These are phyloP conservation scores for Gynochthodes officinalis DNA, from an alignment of 257 asterid genomes.

Conservation along the genomic window DNA sequence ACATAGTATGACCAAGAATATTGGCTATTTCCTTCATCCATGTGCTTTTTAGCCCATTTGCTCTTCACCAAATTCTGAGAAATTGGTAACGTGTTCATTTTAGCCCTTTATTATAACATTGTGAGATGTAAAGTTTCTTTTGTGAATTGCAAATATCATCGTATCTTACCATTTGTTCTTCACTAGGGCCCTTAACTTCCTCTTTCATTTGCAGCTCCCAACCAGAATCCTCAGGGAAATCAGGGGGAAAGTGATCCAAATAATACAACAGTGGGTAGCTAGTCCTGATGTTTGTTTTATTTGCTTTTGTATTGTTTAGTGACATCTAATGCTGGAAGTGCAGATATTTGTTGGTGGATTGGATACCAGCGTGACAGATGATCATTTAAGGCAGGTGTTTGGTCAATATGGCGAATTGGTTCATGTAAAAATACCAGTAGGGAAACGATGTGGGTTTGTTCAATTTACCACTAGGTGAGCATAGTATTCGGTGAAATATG, in stretches of 20 bases:
- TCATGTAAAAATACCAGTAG: constrained; percentile 82
- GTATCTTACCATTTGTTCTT: background rate
- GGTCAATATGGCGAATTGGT: constrained; percentile 71
- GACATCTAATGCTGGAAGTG: constrained; percentile 22
- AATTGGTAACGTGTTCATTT: background rate
- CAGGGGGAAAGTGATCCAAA: constrained; percentile 88
- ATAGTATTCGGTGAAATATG: background rate
- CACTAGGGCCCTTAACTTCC: constrained; percentile 16
- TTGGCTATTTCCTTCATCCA: background rate
- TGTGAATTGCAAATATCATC: background rate
- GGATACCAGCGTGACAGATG: constrained; percentile 77
- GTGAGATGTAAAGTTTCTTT: background rate
- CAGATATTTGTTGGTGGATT: constrained; percentile 90
- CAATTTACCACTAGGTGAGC: constrained; percentile 75
- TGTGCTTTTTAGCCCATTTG: too few species aligned
- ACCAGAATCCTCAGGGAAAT: constrained; percentile 58
- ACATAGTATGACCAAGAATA: background rate
- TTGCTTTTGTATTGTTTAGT: constrained; percentile 6
- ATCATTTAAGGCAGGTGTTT: constrained; percentile 73
- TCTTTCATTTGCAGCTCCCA: constrained; percentile 60
- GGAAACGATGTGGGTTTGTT: constrained; percentile 94
- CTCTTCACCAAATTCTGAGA: too few species aligned
- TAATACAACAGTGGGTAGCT: constrained; percentile 80
- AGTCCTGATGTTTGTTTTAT: constrained; percentile 12
- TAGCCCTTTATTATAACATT: background rate